These are phyloP conservation scores for Tricholoma furcatifolium DNA, from an alignment of 768 basidiomycete species.

Conservation along the genomic window DNA sequence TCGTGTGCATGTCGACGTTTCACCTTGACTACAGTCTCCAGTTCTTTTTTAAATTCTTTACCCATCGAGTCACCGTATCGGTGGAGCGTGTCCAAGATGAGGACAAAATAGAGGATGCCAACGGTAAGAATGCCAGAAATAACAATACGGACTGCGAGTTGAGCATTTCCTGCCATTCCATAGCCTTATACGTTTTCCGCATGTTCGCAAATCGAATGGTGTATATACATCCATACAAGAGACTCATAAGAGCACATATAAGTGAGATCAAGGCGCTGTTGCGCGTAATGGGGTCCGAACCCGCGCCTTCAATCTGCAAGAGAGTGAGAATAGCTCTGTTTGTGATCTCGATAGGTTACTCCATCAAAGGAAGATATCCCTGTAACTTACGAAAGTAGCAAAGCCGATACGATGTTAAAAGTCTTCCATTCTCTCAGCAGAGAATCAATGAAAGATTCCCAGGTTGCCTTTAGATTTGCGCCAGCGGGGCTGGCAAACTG, in stretches of 20 bases:
- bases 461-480: constrained; percentile 38
- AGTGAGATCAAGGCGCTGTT: constrained; percentile 52
- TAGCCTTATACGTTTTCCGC: too few relatives aligned
- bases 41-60: constrained; percentile 18
- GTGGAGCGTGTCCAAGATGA: constrained; percentile 53
- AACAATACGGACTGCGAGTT: constrained; percentile 52
- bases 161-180: constrained; percentile 43
- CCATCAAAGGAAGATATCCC: background rate
- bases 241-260: constrained; percentile 57
- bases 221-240: constrained; percentile 60
- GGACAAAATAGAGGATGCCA: constrained; percentile 49
- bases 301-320: constrained; percentile 30
- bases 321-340: constrained; percentile 20
- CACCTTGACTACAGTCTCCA: background rate
- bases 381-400: constrained; percentile 41
- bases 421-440: too few relatives aligned
- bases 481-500: constrained; percentile 16
- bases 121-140: constrained; percentile 45
- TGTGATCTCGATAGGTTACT: background rate
- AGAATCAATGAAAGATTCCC: constrained; percentile 73
- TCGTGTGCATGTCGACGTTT: background rate
- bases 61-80: constrained; percentile 48
- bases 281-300: constrained; percentile 48
- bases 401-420: constrained; percentile 68
- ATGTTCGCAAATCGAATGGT: constrained; percentile 58